Evolutionary conservation across 78 protist genomes (phyloP).

Genomic region (Acrasis kona): DNA sequence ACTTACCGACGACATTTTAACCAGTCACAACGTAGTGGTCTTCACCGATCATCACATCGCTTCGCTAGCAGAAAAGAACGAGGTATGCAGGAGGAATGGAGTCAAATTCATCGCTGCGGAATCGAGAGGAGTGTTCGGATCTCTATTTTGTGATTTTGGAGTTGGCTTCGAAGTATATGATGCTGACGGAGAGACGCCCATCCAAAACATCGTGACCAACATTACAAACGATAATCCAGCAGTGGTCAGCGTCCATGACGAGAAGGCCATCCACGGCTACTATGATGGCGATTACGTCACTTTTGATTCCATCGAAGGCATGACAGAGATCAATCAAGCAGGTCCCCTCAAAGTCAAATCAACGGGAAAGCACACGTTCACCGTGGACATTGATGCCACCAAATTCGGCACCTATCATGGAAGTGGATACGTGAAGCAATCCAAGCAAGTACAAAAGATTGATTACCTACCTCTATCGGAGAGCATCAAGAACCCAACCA

Average conservation of each 20-base stretch:
- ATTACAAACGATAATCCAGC: conserved; percentile 8
- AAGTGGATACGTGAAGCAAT: conserved; percentile 10
- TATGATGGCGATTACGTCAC: conserved; percentile 8
- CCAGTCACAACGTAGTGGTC: conserved; percentile 6
- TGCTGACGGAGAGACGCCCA: conserved; percentile 34
- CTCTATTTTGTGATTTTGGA: conserved; percentile 53
- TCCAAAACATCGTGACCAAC: background rate
- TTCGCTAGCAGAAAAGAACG: conserved; percentile 10
- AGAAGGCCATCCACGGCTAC: conserved; percentile 12
- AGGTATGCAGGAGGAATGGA: conserved; percentile 13
- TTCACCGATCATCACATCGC: conserved; percentile 5
- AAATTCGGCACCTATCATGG: background rate
- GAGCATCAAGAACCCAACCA: background rate
- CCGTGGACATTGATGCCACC: background rate
- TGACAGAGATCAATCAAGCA: background rate
- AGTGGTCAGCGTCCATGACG: background rate
- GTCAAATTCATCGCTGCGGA: conserved; percentile 23
- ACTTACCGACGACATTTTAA: background rate
- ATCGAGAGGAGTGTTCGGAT: conserved; percentile 30
- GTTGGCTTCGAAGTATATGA: conserved; percentile 13
- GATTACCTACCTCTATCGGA: background rate
- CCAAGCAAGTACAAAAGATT: background rate
- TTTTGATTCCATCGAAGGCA: background rate
- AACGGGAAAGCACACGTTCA: background rate
- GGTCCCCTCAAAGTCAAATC: background rate